These are phyloP conservation scores for Pycnococcus provasolii DNA, from an alignment of 139 green algal species.

Conservation along the genomic window DNA sequence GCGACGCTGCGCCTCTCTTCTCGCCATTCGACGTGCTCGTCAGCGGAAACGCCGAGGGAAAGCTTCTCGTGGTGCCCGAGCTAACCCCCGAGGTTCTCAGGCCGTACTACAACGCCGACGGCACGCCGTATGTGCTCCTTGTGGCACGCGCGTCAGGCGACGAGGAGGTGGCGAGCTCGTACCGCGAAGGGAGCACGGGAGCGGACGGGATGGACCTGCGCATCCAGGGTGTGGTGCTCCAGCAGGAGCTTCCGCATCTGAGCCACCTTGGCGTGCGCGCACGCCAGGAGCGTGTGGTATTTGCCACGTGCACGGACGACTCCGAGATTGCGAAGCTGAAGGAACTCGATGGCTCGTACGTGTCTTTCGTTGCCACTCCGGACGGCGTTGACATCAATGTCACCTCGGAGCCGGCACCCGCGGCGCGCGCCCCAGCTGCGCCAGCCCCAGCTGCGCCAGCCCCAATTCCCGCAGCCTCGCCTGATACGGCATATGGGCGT, in stretches of 20 bases:
- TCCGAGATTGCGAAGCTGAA: not conserved
- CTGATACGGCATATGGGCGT: not conserved
- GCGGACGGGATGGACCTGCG: conserved; percentile 47
- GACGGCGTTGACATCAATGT: not conserved
- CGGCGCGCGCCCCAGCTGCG: not conserved
- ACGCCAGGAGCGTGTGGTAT: conserved; percentile 40
- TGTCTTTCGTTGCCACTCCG: not conserved
- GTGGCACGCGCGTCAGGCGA: conserved; percentile 66
- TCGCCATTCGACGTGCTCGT: no score
- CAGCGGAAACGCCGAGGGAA: no score
- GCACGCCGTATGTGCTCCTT: conserved; percentile 25
- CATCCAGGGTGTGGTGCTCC: conserved; percentile 60
- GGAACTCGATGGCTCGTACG: not conserved
- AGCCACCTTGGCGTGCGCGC: conserved; percentile 84
- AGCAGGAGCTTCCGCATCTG: conserved; percentile 85
- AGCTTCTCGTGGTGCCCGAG: no score
- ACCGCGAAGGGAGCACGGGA: no score
- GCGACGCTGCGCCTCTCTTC: no score
- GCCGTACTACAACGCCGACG: no score
- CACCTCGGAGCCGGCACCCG: not conserved
- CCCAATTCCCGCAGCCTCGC: not conserved
- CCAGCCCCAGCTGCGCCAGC: not conserved
- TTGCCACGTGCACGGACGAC: not conserved
- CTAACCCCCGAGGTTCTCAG: no score
- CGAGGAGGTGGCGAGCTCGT: conserved; percentile 67